Evolutionary conservation across 2,329 filamentous ascomycete species (phyloP).

Genomic region (Aspergillus texensis): DNA sequence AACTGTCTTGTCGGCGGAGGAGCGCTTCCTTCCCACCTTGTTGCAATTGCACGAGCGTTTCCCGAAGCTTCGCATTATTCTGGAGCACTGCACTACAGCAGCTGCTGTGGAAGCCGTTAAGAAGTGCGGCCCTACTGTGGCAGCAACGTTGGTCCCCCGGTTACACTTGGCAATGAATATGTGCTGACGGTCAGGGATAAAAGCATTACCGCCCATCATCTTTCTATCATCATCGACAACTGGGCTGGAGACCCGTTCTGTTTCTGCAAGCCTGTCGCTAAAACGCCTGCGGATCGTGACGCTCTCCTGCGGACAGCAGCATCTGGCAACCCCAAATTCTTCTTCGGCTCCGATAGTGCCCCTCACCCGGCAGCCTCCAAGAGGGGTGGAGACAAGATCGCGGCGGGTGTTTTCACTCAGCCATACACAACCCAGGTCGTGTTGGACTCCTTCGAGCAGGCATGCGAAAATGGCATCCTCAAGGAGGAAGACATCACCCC

Average conservation of each 20-base stretch:
- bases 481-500: constrained; percentile 56
- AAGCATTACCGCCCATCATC: constrained; percentile 86
- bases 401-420: constrained; percentile 66
- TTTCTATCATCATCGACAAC: constrained; percentile 78
- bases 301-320: constrained; percentile 67
- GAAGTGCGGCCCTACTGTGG: constrained; percentile 75
- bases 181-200: neutral
- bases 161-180: neutral
- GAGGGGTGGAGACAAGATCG: constrained; percentile 53
- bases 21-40: constrained; percentile 79
- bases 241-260: constrained; percentile 73
- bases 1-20: constrained; percentile 69
- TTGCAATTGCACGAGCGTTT: constrained; percentile 72
- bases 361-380: constrained; percentile 64
- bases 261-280: constrained; percentile 77
- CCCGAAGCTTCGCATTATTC: constrained; percentile 59
- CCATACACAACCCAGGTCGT: constrained; percentile 61
- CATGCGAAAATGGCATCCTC: constrained; percentile 56
- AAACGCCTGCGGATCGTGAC: constrained; percentile 71
- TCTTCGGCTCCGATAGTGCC: constrained; percentile 73
- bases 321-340: constrained; percentile 62
- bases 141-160: constrained; percentile 36
- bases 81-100: constrained; percentile 87
- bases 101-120: constrained; percentile 78
- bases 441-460: constrained; percentile 60